Base-by-base conservation (phyloP, 2,329 filamentous ascomycete genomes). In the Akanthomyces dipterigenus region DNA sequence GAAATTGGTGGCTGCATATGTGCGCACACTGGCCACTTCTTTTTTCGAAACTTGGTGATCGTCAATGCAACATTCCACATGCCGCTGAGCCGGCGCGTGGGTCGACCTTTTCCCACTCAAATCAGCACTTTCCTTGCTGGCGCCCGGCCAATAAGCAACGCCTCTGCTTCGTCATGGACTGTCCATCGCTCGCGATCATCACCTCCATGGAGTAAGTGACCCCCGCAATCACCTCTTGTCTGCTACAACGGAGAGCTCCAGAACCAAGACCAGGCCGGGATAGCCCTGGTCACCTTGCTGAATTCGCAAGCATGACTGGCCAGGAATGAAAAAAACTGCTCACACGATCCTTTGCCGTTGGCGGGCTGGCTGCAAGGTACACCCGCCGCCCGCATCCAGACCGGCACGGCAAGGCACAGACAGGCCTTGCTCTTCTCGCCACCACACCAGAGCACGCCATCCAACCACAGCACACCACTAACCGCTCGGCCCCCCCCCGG, bases 101-200 rank as follows among this genome's bases (percentile, higher is more conserved):
- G 49, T 38, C 49, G 36, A 38, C 12, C 36, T 5, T 9, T 20
- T 51, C 49, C 49, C 49, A 51, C 49, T 22, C 18, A 43, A 43
- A 40, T 40, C 11, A 18, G 20, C 28, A 22, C 8, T 24, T 24
- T 12, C 31, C 31, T 18, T 16, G 14, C 14, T 38, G 36, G 36
- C 14, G 36, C 14, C 36, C 6, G 20, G 36, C 51, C 38, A 55
- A 55, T 55, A 9, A 22, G 3, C 18, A 4, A 20, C 38, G 31
- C 18, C 22, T 28, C 7, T 24, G 51, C 36, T 55, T 55, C 51
- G 51, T 55, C 51, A 55, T 55, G 51, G 38, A 55, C 36, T 31
- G 51, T 18, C 18, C 51, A 55, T 55, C 51, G 51, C 38, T 55
- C 51, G 38, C 38, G 51, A 55, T 55, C 51, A 18, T 43, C 51